Base-by-base conservation (phyloP, 148 eudicot genomes). In the Chenopodium suecicum region DNA sequence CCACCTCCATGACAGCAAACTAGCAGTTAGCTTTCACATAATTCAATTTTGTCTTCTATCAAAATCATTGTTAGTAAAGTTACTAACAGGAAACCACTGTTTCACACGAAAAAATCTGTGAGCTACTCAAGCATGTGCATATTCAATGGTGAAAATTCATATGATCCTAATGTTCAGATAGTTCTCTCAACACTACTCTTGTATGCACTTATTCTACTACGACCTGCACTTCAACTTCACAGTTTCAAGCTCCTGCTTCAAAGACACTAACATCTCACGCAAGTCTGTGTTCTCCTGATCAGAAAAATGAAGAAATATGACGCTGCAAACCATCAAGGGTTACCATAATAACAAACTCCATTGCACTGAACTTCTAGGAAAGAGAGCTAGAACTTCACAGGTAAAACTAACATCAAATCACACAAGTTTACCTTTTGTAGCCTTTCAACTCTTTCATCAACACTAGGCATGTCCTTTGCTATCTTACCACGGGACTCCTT, bases 191-290 rank as follows among this genome's bases (percentile, higher is more conserved):
- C 19, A 67, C 81, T 75, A 46, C 22, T 44, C 31, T 75, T 6
- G 52, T n/a, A 79, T 67, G 60, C 44, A 41, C 74, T 17, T 44
- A 7, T 75, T 52, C 79, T 88, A 78, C 31, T 76, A 76, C 63
- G 76, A 41, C 34, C 78, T 87, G 89, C 98, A 94, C 75, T 88
- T 94, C 85, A 88, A 84, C 84, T 89, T 94, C 90, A 83, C 92
- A 56, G 87, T 83, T 86, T 92, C 92, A 50, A 94, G 94, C 82
- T 92, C 94, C 85, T 86, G 90, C 75, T 90, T 87, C 74, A 94
- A 84, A 16, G 85, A 75, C 79, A 87, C 88, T 17, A 92, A 79
- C 77, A 86, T 85, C 82, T 90, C 90, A 79, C 90, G 90, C 94
- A 94, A 87, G 79, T 87, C 88, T 37, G 44, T 56, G 78, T 94